Percentiles rank a stretch among this genome's conserved stretches.
These are phyloP conservation scores for Waltergamsia citrina DNA, from an alignment of 2,329 filamentous ascomycete species.

Conservation along the genomic window DNA sequence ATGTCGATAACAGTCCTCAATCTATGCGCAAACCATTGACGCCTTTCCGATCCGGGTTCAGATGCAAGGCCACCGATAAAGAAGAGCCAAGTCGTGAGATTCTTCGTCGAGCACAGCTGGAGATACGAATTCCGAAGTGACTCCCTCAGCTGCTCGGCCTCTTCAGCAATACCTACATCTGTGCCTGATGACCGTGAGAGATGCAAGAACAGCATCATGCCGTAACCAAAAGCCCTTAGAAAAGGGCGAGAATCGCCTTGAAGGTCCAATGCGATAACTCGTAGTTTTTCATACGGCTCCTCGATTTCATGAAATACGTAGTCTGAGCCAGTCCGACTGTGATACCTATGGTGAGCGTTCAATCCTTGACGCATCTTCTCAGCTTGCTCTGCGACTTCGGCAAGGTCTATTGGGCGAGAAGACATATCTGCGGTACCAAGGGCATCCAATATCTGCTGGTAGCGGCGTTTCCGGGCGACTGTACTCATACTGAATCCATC, in stretches of 20 bases:
- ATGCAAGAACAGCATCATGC: neutral
- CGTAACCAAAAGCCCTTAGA: neutral
- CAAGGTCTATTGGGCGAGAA: no score
- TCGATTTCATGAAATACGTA: neutral
- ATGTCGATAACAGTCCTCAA: no score
- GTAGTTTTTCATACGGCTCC: neutral
- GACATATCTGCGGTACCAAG: no score
- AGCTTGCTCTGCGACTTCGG: no score
- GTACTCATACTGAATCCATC: neutral
- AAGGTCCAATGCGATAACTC: neutral
- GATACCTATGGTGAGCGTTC: no score
- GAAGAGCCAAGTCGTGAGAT: neutral
- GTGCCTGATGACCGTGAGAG: neutral
- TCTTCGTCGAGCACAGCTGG: neutral
- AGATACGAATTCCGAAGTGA: neutral
- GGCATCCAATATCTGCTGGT: no score
- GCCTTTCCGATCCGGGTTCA: neutral
- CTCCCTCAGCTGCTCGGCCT: neutral
- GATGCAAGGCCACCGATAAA: neutral
- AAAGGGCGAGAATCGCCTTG: neutral
- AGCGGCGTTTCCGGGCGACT: no score
- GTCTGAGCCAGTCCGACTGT: no score
- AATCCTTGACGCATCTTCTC: no score
- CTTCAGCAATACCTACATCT: neutral
- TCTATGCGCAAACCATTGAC: neutral